Base-by-base conservation (phyloP, 345 rosid species). In the Citrus australasica region DNA sequence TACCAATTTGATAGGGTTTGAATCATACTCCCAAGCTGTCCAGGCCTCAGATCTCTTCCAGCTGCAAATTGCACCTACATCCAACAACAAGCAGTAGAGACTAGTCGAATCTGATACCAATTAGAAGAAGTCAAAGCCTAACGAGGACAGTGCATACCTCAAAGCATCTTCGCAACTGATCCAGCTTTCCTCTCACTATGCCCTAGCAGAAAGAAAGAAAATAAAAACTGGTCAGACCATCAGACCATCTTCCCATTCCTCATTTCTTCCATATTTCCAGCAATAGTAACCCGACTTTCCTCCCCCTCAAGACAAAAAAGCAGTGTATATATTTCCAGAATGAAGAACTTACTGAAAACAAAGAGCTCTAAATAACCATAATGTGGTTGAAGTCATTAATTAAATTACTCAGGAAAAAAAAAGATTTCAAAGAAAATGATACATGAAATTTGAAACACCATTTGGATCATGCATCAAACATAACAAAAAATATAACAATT, bases 31-130 rank as follows among this genome's bases (percentile, higher is more conserved):
- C 86, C 93, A 59, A 94, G 89, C 76, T 96, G 92, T 71, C 91
- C 98, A 78, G 99, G 98, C 83, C 98, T 90, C 64, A 88, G 87
- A 87, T 96, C 98, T 84, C 98, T 91, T 75, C 99, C 99, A 67
- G 98, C 95, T 69, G 98, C 98, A 86, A 94, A 94, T 73, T 91
- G 98, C 61, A 92, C 97, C 99, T 94, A 81, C 76, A 85, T 37
- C 46, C 75, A 56, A 80, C 24, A 71, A 69, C 67, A 71, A 77
- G 13, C 33, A 46, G 71, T 22, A 75, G 46, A 64, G 46, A 64
- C 16, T 51, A 24, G 42, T 32, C 71, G 7, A 28, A 51, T 64
- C 67, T 42, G 22, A 55, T 19, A 48, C 48, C 33, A 28, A 7
- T 22, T 21, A 73, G 27, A 19, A 10, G 24, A 3, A 25, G 24